Evolutionary conservation across 2,329 filamentous ascomycete genomes (phyloP).

Genomic region (Parasarocladium wereldwijsianum): DNA sequence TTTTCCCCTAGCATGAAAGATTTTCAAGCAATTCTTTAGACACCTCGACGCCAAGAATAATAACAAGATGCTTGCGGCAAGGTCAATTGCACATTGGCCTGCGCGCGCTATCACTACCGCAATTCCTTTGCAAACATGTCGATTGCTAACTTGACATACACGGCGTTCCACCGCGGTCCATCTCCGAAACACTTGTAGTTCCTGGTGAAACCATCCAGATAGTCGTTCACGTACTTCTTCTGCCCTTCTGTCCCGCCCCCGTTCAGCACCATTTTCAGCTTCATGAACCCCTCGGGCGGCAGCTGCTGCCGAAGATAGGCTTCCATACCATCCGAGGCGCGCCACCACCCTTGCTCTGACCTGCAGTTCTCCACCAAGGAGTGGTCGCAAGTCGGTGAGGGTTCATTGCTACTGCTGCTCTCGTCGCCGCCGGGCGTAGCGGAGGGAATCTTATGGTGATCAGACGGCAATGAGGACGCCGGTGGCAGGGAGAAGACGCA

Average conservation of each 20-base stretch:
- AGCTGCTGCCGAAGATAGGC: constrained; percentile 1
- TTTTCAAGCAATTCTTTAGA: too few relatives aligned
- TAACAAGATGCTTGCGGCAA: too few relatives aligned
- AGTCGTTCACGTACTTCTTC: background rate
- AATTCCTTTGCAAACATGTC: constrained; percentile 9
- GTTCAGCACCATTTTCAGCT: constrained; percentile 1
- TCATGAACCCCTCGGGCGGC: background rate
- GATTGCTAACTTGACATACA: constrained; percentile 10
- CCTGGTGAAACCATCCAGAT: background rate
- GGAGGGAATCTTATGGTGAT: too few relatives aligned
- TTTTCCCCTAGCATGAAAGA: too few relatives aligned
- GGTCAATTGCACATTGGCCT: too few relatives aligned
- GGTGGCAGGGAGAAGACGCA: too few relatives aligned
- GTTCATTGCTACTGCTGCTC: too few relatives aligned
- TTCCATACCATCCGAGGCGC: constrained; percentile 2
- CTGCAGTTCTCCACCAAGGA: background rate
- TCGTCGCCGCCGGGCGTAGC: too few relatives aligned
- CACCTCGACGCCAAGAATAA: too few relatives aligned
- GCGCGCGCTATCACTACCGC: too few relatives aligned
- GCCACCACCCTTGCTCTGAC: constrained; percentile 2
- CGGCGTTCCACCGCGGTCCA: constrained; percentile 12
- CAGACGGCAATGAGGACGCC: too few relatives aligned
- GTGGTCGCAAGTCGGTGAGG: constrained; percentile 1
- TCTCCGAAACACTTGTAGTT: constrained; percentile 10
- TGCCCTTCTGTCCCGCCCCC: constrained; percentile 1